Base-by-base conservation (phyloP, 208 protist species). In the Trypanosoma congolense region DNA sequence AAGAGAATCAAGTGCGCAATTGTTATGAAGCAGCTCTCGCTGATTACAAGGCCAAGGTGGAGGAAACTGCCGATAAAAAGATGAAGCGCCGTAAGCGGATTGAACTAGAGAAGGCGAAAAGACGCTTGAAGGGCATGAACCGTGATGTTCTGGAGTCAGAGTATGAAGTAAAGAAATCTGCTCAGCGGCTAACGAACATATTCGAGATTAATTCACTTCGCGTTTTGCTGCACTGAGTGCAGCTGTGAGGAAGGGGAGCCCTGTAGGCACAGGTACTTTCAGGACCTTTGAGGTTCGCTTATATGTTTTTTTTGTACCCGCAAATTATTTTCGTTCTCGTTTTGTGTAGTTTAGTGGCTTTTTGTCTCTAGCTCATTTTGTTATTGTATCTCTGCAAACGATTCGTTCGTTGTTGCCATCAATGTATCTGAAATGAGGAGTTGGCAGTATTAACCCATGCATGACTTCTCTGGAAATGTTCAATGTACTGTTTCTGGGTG, bases 201-300 rank as follows among this genome's bases (percentile, higher is more conserved):
- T 91, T 91, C 56, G 58, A 73, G 22, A 77, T 83, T 31, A 46
- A 64, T 1, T 55, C 46, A 4, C 60, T 91, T 25, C 77, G 79
- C 3, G 71, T 87, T n/a, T 63, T 58, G n/a, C 43, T 86, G 8
- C 12, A 26, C 18, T 66, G 22, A 60, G 5, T 40, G 35, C 8
- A 14, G 35, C 14, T 8, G 35, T 40, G 35, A 8, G 10, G 14
- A 40, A 40, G 14, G 35, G 35, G 35, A 40, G 35, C 10, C 14
- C 10, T 14, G 35, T 40, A 14, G 35, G 35, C 35, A 14, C 35
- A n/a, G 5, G 12, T 46, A 22, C 21, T n/a, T 46, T n/a, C n/a
- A n/a, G n/a, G n/a, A n/a, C n/a, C n/a, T n/a, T n/a, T n/a, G n/a
- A n/a, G n/a, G n/a, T n/a, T n/a, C n/a, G n/a, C n/a, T n/a, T n/a